phyloP scores from a whole-genome alignment of 306 rosid genomes.

The Cucurbita maxima region DNA sequence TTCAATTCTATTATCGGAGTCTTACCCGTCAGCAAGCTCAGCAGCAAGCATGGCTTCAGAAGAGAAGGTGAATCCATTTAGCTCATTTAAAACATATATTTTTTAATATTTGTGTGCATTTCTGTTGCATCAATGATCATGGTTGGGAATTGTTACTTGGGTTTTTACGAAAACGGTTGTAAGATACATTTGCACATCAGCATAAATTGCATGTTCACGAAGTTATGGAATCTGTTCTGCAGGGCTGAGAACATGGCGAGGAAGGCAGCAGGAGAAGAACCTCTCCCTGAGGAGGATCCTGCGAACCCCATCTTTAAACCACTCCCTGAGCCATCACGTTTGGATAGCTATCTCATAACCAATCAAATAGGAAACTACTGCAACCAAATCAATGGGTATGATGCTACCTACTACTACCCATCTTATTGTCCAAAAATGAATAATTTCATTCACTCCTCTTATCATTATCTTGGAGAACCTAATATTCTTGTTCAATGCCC shows the following conservation, averaged over 20 bases:
- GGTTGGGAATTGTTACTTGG: not conserved
- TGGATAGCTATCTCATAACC: slow-evolving; percentile 90
- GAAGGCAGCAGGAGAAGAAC: slow-evolving; percentile 76
- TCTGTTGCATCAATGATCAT: not conserved
- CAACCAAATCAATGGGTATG: slow-evolving; percentile 96
- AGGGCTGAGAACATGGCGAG: slow-evolving; percentile 76
- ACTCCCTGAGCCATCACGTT: slow-evolving; percentile 77
- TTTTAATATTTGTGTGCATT: not conserved
- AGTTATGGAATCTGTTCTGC: not conserved
- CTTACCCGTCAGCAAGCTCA: slow-evolving; percentile 91
- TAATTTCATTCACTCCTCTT: not conserved
- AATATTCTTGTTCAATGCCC: not conserved
- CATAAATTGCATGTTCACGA: not conserved
- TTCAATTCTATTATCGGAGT: slow-evolving; percentile 69
- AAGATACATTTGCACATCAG: not conserved
- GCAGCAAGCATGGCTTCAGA: slow-evolving; percentile 98
- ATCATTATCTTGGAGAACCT: not conserved
- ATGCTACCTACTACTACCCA: not conserved
- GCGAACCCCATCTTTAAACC: slow-evolving; percentile 75
- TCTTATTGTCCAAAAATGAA: not conserved
- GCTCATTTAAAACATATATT: not conserved
- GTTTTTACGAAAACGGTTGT: not conserved
- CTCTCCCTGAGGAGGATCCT: slow-evolving; percentile 94
- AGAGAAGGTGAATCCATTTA: slow-evolving; percentile 53
- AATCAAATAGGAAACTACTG: slow-evolving; percentile 89